phyloP scores from a whole-genome alignment of 257 asterid genomes.

The Jasminum sambac region DNA sequence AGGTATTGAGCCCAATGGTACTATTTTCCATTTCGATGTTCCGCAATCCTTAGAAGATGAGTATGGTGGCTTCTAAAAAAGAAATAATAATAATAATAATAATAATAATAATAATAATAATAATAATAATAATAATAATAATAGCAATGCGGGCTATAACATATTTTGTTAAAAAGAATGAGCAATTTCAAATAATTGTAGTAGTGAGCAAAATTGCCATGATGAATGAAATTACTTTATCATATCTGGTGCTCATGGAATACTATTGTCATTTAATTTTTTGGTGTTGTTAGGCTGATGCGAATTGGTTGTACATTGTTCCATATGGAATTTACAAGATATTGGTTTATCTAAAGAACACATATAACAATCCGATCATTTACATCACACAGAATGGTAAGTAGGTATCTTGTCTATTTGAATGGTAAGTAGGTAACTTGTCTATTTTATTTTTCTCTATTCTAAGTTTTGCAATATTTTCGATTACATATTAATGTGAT shows the following conservation, averaged over 20 bases:
- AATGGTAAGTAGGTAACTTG: too few species aligned
- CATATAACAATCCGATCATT: not conserved
- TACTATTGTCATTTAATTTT: not conserved
- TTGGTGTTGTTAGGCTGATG: not conserved
- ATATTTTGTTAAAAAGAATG: not conserved
- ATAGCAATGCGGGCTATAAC: too few species aligned
- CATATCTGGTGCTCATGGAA: not conserved
- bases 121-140: too few species aligned
- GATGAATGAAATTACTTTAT: not conserved
- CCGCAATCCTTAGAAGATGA: slow-evolving; percentile 42
- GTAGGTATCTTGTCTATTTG: not conserved
- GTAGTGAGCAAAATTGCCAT: not conserved
- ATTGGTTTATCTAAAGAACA: not conserved
- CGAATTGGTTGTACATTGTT: not conserved
- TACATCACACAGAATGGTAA: slow-evolving; percentile 4
- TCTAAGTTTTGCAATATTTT: not conserved
- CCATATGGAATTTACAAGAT: not conserved
- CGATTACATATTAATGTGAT: not conserved
- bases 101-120: too few species aligned
- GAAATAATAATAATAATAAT: too few species aligned
- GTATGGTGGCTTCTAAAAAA: slow-evolving; percentile 34
- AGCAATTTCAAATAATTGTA: not conserved
- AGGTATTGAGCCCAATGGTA: slow-evolving; percentile 34
- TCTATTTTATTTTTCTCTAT: not conserved
- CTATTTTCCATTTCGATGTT: slow-evolving; percentile 40